Base-by-base conservation (phyloP, 1,139 yeast genomes). In the Saccharomyces hybrid region DNA sequence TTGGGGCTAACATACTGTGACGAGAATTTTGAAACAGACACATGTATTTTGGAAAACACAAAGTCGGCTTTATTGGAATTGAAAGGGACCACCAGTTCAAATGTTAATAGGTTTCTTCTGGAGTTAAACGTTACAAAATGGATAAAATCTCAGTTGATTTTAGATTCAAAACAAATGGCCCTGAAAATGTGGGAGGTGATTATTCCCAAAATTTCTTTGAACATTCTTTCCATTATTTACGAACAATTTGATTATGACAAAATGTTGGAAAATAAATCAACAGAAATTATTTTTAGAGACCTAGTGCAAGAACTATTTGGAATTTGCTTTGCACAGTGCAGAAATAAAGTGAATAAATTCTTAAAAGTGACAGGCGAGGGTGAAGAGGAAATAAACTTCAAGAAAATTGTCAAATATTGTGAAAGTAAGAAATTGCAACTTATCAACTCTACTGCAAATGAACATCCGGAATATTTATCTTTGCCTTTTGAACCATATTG, bases 401-500 rank as follows among this genome's bases (percentile, higher is more conserved):
- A 51, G 2, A 55, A 53, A n/a, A 56, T 63, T 16, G 53, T 63
- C 13, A 56, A 57, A n/a, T 54, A 58, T 23, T 57, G 61, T 13
- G 59, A 58, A 49, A 54, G 46, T n/a, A 63, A 62, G 38, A 61
- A 58, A 48, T 49, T 51, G 41, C 59, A 59, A 31, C 54, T 62
- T 41, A 59, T 59, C 30, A 57, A 54, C 9, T 58, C 56, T 14
- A 62, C 65, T 1, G 57, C 59, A 8, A 59, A 59, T 41, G 65
- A 62, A 52, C 59, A 63, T 49, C 67, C 67, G 1, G 66, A 64
- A 49, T 63, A 59, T 55, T 54, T 64, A 31, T 57, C 65, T 1
- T 42, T 65, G 14, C 62, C 66, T 5, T 65, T 62, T 58, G 69
- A 65, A 55, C 62, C 67, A 6, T 64, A 65, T 49, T 65, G 67